A percentile compares a stretch with the other conserved stretches of the same genome.
Conservation (phyloP, 257 asterid species). For the Oldenlandia corymbosa region DNA sequence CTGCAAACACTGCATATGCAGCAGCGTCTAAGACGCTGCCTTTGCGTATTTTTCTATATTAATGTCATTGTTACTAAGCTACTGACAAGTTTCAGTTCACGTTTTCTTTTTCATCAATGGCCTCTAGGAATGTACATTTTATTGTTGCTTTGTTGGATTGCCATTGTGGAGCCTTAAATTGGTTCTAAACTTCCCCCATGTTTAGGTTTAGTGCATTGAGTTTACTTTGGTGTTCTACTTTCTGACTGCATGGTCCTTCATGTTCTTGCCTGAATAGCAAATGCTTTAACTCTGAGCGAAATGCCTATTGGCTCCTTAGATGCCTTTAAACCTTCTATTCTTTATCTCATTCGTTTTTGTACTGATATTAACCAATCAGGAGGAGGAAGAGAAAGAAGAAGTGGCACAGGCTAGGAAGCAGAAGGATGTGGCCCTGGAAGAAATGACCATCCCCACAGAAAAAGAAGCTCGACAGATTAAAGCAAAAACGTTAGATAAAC, state of each 20-base stretch:
- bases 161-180: background rate
- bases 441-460: slow-evolving; percentile 63
- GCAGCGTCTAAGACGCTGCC: too few relatives aligned
- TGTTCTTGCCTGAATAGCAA: background rate
- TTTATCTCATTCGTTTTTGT: slow-evolving; percentile 9
- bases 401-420: slow-evolving; percentile 65
- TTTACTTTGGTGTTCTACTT: background rate
- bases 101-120: background rate
- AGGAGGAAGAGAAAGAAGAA: slow-evolving; percentile 91
- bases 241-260: background rate
- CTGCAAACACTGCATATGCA: too few relatives aligned
- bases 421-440: slow-evolving; percentile 92
- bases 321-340: background rate
- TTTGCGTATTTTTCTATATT: too few relatives aligned
- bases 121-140: background rate
- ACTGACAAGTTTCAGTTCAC: background rate
- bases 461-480: slow-evolving; percentile 59
- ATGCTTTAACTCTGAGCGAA: background rate
- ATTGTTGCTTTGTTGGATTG: background rate
- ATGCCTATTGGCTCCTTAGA: background rate
- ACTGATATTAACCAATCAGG: slow-evolving; percentile 42
- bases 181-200: too few relatives aligned
- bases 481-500: slow-evolving; percentile 61
- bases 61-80: background rate
- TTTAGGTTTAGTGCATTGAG: background rate